These are phyloP conservation scores for Penicillium lagena DNA, from an alignment of 495 filamentous ascomycete genomes.

Conservation along the genomic window DNA sequence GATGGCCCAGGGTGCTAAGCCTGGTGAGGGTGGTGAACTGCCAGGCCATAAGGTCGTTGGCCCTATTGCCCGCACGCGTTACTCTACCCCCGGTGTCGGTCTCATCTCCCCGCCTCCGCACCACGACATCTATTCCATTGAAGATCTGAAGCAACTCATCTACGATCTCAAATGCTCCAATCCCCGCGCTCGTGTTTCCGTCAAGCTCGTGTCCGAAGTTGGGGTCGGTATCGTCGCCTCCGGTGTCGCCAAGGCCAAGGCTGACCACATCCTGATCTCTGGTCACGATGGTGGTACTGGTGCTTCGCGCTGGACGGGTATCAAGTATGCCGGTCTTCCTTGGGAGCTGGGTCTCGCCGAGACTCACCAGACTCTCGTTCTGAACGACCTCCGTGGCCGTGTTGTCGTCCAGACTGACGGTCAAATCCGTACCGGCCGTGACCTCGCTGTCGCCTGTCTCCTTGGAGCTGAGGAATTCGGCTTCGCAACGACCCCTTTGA, in stretches of 20 bases:
- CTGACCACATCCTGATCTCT: constrained; percentile 96
- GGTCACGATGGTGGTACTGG: constrained; percentile 98
- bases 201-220: constrained; percentile 97
- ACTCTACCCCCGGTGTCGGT: constrained; percentile 98
- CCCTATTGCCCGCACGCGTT: constrained; percentile 90
- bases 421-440: constrained; percentile 87
- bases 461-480: constrained; percentile 98
- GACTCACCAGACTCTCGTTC: constrained; percentile 96
- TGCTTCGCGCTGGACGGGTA: constrained; percentile 97
- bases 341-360: constrained; percentile 98
- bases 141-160: constrained; percentile 97
- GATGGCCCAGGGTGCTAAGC: constrained; percentile 99
- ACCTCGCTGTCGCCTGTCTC: constrained; percentile 93
- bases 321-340: constrained; percentile 97
- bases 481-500: constrained; percentile 94
- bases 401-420: constrained; percentile 98
- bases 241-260: constrained; percentile 97
- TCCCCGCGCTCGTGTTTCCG: constrained; percentile 89
- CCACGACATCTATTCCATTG: constrained; percentile 99
- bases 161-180: constrained; percentile 98
- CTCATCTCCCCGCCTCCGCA: constrained; percentile 98
- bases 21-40: constrained; percentile 96
- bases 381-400: constrained; percentile 95
- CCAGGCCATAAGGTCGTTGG: constrained; percentile 98
- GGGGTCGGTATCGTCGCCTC: constrained; percentile 98